A percentile compares a stretch with the other conserved stretches of the same genome.
phyloP scores from a whole-genome alignment of 1,284 basidiomycete species.

The Fomitiporia mediterranea region DNA sequence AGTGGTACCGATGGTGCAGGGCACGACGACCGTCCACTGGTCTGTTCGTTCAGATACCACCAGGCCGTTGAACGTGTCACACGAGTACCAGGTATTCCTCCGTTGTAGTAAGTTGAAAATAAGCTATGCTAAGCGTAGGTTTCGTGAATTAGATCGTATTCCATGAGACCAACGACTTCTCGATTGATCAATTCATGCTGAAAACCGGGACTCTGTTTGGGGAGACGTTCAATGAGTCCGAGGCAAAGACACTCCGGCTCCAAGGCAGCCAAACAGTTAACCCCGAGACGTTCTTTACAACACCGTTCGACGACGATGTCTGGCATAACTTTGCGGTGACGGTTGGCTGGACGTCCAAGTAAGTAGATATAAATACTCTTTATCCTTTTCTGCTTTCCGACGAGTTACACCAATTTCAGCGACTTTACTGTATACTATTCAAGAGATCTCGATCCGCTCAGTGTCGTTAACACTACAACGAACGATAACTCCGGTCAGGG shows the following conservation, averaged over 20 bases:
- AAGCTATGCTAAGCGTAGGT: slow-evolving; percentile 40
- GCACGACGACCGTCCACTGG: slow-evolving; percentile 50
- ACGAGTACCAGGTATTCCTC: slow-evolving; percentile 51
- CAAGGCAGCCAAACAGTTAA: not conserved
- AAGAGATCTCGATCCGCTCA: slow-evolving; percentile 33
- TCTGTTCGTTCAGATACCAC: slow-evolving; percentile 44
- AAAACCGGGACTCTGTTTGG: slow-evolving; percentile 4
- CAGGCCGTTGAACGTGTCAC: slow-evolving; percentile 44
- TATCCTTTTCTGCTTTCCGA: not conserved
- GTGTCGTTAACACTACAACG: slow-evolving; percentile 37
- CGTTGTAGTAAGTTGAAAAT: slow-evolving; percentile 61
- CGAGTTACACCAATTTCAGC: not conserved
- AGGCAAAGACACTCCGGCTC: not conserved
- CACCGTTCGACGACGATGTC: slow-evolving; percentile 37
- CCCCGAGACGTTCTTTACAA: slow-evolving; percentile 35
- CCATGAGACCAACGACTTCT: slow-evolving; percentile 16
- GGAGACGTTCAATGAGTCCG: not conserved
- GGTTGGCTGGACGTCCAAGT: slow-evolving; percentile 6
- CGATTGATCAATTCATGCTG: slow-evolving; percentile 6
- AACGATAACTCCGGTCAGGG: slow-evolving; percentile 51
- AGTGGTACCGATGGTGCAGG: slow-evolving; percentile 40
- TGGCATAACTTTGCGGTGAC: slow-evolving; percentile 56
- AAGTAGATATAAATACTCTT: not conserved
- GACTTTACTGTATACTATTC: slow-evolving; percentile 48
- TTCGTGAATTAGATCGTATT: slow-evolving; percentile 40